Base-by-base conservation (phyloP, 2,329 filamentous ascomycete species). In the Cordyceps militaris region DNA sequence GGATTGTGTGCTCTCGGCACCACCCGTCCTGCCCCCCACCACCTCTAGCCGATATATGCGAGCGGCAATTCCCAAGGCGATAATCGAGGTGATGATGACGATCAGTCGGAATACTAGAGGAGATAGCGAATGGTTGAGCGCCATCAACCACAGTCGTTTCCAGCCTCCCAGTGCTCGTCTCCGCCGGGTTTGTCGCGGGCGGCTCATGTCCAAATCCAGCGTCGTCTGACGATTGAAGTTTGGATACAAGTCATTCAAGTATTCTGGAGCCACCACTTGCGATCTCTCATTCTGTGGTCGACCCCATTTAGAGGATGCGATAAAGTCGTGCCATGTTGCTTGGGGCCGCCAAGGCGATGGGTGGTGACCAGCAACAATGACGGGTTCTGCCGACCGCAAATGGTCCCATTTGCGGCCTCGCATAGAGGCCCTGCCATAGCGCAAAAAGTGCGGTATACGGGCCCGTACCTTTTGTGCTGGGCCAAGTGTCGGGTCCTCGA, bases 91-190 rank as follows among this genome's bases (percentile, higher is more conserved):
- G 59, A 85, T 78, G 69, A 96, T 85, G 51, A 96, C 90, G 14
- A 83, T 86, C 21, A 96, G 74, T 54, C 94, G 89, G 69, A 96
- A 90, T 14, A 88, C 76, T 56, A 97, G 77, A 2, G 94, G 94
- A 1, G 96, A 88, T 62, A 97, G 86, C 13, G 91, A 88, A 66
- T 92, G 91, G 59, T 86, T 85, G 66, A 96, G 78, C 28, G 95
- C 77, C 38, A 83, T 81, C 55, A 81, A 79, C 78, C 88, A 87
- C 52, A 87, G 71, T 57, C 84, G 80, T 67, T 84, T 82, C 61
- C 73, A 76, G 10, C 77, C 64, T 8, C 66, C 65, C 23, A 68
- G 61, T 2, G 69, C 65, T 38, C 68, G 67, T 50, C 62, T 67
- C 38, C 68, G 66, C 28, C 66, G 63, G 26, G 70, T 69, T 59